These are phyloP conservation scores for Calonectria multiphialidica DNA, from an alignment of 2,329 filamentous ascomycete genomes.

Conservation along the genomic window DNA sequence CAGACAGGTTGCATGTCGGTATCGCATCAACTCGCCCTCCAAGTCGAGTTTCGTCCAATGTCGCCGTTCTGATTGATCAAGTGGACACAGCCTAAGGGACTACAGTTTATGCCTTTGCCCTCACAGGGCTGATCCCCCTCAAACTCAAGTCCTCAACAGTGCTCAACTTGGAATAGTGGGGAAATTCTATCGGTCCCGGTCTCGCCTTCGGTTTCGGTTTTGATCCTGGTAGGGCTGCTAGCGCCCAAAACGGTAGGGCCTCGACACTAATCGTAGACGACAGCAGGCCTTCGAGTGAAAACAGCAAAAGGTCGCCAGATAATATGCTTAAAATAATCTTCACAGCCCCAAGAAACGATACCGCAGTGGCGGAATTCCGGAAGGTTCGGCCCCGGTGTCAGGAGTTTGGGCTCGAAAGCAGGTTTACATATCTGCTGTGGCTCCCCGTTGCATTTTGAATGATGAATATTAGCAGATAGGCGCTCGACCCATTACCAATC, in stretches of 20 bases:
- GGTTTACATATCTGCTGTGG: neutral
- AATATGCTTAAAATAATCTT: slow-evolving; percentile 10
- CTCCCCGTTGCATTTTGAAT: neutral
- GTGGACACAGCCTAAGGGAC: neutral
- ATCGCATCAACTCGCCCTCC: neutral
- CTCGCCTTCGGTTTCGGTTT: slow-evolving; percentile 24
- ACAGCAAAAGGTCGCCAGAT: neutral
- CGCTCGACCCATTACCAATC: neutral
- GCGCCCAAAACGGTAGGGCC: neutral
- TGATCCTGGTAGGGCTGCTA: neutral
- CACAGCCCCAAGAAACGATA: neutral
- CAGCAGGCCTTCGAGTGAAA: neutral
- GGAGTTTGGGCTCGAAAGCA: neutral
- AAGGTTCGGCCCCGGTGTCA: neutral
- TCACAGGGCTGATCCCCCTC: slow-evolving; percentile 8
- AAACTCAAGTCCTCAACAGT: neutral
- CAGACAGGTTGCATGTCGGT: neutral
- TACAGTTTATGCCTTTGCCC: neutral
- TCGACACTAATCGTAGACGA: neutral
- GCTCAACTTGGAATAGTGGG: neutral
- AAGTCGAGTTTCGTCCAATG: neutral
- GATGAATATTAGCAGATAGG: neutral
- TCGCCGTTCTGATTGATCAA: neutral
- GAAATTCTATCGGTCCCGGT: slow-evolving; percentile 8
- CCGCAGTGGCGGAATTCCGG: neutral